Base-by-base conservation (phyloP, 306 rosid genomes). In the cucumber (Cucumis sativus) region DNA sequence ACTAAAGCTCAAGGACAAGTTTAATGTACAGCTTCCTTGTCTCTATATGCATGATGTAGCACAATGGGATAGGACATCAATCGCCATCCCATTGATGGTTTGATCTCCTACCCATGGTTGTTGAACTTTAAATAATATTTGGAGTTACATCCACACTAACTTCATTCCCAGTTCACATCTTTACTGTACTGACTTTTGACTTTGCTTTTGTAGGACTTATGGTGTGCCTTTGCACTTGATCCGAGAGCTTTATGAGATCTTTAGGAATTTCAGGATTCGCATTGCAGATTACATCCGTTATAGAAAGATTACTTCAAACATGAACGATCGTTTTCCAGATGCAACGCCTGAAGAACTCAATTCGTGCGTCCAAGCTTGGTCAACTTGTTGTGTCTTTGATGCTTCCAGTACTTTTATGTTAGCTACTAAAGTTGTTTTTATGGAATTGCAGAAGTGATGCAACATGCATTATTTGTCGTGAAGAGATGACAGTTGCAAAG, bases 381-480 rank as follows among this genome's bases (percentile, higher is more conserved):
- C 18, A 54, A 68, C 35, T 37, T 52, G 14, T 37, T 67, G n/a
- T 30, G 51, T 52, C 7, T 33, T 20, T 41, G 45, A 52, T 45
- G 28, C 28, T 76, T 81, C 39, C 41, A 68, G 35, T 28, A 41
- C 70, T 79, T 66, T 51, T 79, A 39, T 75, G 57, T 20, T 8
- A 73, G 77, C 61, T 78, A 61, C 64, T 68, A 55, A 81, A 45
- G 14, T 76, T 18, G 54, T 68, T 61, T 33, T 40, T 75, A 79
- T 82, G 88, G 64, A 49, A 75, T 41, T 88, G 86, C 91, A 96
- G 99, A 78, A 93, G 93, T 68, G 99, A 96, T 40, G 97, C 98
- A 80, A 96, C 96, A 63, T 96, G 99, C 86, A 96, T 96, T 64
- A 96, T 96, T 83, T 96, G 99, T 66, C 99, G 99, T 80, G 99